Conservation (phyloP, 1,284 basidiomycete species). For the Sphagnurus paluster region DNA sequence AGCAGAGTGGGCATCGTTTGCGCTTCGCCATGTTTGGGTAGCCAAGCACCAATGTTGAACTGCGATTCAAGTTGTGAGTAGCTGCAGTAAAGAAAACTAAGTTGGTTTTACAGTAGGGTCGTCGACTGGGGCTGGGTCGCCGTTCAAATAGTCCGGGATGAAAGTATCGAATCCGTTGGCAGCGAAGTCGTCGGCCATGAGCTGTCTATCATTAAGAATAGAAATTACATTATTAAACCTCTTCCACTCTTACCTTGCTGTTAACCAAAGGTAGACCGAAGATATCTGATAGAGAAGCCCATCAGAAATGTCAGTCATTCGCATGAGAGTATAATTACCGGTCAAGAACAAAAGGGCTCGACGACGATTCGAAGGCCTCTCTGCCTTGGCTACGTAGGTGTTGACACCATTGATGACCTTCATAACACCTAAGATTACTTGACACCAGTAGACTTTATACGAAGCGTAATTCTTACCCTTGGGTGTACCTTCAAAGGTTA, state of each 20-base stretch:
- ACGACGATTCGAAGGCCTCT: slow-evolving; percentile 7
- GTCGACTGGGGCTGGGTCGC: slow-evolving; percentile 15
- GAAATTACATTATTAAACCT: background rate
- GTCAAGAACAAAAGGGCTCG: slow-evolving; percentile 16
- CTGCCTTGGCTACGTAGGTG: slow-evolving; percentile 14
- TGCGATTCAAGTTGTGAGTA: background rate
- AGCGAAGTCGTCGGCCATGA: slow-evolving; percentile 19
- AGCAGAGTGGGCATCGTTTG: slow-evolving; percentile 18
- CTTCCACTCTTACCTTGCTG: slow-evolving; percentile 14
- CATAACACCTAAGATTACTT: slow-evolving; percentile 8
- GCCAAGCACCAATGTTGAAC: slow-evolving; percentile 18
- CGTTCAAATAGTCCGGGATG: slow-evolving; percentile 17
- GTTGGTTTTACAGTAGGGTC: slow-evolving; percentile 10
- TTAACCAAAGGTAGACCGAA: slow-evolving; percentile 17
- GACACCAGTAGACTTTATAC: background rate
- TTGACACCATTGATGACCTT: slow-evolving; percentile 17
- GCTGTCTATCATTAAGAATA: background rate
- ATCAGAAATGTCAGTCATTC: background rate
- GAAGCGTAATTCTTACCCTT: slow-evolving; percentile 4
- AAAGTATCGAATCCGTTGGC: slow-evolving; percentile 19
- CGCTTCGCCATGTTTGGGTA: slow-evolving; percentile 15
- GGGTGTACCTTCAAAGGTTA: slow-evolving; percentile 18
- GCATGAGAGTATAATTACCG: slow-evolving; percentile 1
- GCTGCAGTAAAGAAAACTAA: background rate
- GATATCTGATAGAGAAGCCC: slow-evolving; percentile 11